These are phyloP conservation scores for Aspergillus olivimuriae DNA, from an alignment of 495 filamentous ascomycete species.

Conservation along the genomic window DNA sequence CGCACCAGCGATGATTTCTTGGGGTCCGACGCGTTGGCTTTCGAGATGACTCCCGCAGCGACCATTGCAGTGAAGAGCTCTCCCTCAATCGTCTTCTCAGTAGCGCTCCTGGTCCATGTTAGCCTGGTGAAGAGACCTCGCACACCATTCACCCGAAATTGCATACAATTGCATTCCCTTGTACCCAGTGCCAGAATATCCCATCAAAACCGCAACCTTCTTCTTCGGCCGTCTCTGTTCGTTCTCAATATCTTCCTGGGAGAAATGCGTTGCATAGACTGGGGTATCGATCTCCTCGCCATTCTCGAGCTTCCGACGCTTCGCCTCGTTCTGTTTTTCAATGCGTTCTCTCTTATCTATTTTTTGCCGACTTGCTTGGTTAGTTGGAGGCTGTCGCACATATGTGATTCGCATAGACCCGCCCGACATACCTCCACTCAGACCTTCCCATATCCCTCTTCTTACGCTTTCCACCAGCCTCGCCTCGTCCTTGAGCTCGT, in stretches of 20 bases:
- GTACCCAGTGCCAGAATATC: constrained; percentile 96
- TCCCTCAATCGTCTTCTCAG: constrained; percentile 91
- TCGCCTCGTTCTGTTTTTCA: constrained; percentile 47
- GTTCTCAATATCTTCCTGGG: constrained; percentile 71
- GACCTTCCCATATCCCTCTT: constrained; percentile 60
- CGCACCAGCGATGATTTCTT: constrained; percentile 93
- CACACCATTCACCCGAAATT: background rate
- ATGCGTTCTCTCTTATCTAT: constrained; percentile 61
- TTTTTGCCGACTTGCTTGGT: constrained; percentile 55
- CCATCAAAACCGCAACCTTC: constrained; percentile 91
- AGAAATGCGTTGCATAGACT: constrained; percentile 52
- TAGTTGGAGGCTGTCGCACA: constrained; percentile 35
- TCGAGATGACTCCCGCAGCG: constrained; percentile 84
- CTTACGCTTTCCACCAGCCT: constrained; percentile 45
- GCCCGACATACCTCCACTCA: constrained; percentile 53
- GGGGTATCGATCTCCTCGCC: constrained; percentile 34
- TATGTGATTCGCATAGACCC: background rate
- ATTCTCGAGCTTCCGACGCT: constrained; percentile 51
- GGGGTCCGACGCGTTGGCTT: constrained; percentile 91
- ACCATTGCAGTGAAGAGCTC: constrained; percentile 91
- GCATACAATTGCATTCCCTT: constrained; percentile 84
- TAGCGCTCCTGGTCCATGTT: constrained; percentile 45
- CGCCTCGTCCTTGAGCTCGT: constrained; percentile 30
- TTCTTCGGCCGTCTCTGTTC: constrained; percentile 86
- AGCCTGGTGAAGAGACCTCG: background rate